A percentile compares a stretch with the other conserved stretches of the same genome.
Conservation (phyloP, 176 grass and related monocot species). For the Carex cristatella region DNA sequence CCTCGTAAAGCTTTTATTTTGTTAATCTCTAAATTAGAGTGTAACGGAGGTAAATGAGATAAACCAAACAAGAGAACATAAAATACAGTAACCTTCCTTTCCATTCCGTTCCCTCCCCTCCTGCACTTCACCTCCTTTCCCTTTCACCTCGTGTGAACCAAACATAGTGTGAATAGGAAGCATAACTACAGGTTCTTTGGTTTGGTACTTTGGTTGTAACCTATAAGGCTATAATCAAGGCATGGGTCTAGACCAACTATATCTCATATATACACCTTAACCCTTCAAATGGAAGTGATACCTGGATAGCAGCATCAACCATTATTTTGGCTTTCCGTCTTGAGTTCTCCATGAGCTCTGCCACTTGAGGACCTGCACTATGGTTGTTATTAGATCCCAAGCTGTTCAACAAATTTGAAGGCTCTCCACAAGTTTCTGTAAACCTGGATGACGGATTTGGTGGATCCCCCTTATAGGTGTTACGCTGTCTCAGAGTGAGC, state of each 20-base stretch:
- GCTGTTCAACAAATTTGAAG: slow-evolving; percentile 41
- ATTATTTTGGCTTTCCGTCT: slow-evolving; percentile 68
- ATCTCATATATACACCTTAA: not conserved
- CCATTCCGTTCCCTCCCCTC: no score
- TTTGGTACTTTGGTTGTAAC: not conserved
- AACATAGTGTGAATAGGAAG: not conserved
- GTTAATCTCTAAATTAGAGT: no score
- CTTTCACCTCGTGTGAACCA: no score
- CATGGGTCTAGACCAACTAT: not conserved
- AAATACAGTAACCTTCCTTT: no score
- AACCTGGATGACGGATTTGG: slow-evolving; percentile 41
- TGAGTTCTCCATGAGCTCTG: slow-evolving; percentile 75
- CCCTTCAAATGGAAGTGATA: slow-evolving; percentile 13
- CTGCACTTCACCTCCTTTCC: no score
- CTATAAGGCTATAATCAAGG: not conserved
- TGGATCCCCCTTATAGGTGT: slow-evolving; percentile 66
- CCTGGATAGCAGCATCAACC: slow-evolving; percentile 90
- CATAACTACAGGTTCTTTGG: not conserved
- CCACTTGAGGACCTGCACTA: slow-evolving; percentile 59
- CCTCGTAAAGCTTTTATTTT: no score
- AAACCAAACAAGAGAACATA: no score
- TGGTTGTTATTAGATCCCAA: slow-evolving; percentile 48
- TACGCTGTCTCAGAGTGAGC: slow-evolving; percentile 66
- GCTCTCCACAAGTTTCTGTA: slow-evolving; percentile 48
- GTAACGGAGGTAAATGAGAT: no score